Conservation (phyloP, 495 filamentous ascomycete species). For the Daldinia caldariorum region DNA sequence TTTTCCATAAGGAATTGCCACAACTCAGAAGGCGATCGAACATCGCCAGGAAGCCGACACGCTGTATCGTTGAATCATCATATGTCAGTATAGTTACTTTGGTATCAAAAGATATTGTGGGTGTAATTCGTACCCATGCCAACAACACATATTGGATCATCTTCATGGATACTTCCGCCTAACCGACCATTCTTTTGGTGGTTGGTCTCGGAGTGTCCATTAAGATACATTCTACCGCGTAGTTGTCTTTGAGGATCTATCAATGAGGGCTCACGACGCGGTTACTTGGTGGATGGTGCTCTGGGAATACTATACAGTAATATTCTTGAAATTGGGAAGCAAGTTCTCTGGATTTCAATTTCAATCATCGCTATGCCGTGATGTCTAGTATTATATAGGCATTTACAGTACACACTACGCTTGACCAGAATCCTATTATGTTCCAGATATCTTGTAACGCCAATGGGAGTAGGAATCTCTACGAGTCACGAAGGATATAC, state of each 20-base stretch:
- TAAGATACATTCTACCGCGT: background rate
- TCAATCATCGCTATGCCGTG: too few relatives aligned
- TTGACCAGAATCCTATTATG: too few relatives aligned
- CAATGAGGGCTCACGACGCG: background rate
- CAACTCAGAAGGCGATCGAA: slow-evolving; percentile 7
- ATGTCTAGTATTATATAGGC: too few relatives aligned
- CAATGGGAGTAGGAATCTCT: too few relatives aligned
- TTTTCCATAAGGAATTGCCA: slow-evolving; percentile 43
- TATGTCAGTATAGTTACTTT: background rate
- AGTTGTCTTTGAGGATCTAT: background rate
- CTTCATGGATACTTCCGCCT: background rate
- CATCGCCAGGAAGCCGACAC: slow-evolving; percentile 25
- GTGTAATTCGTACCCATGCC: slow-evolving; percentile 13
- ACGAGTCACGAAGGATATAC: too few relatives aligned
- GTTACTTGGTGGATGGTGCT: background rate
- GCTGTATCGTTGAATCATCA: background rate
- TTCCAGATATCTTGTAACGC: too few relatives aligned
- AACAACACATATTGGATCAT: slow-evolving; percentile 12
- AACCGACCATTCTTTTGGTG: background rate
- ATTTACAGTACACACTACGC: too few relatives aligned
- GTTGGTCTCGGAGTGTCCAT: background rate
- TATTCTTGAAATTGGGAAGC: background rate
- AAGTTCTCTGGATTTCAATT: background rate
- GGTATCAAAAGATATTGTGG: background rate
- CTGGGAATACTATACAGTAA: background rate